phyloP scores from a whole-genome alignment of 2,329 filamentous ascomycete genomes.

The Periconia macrospinosa region DNA sequence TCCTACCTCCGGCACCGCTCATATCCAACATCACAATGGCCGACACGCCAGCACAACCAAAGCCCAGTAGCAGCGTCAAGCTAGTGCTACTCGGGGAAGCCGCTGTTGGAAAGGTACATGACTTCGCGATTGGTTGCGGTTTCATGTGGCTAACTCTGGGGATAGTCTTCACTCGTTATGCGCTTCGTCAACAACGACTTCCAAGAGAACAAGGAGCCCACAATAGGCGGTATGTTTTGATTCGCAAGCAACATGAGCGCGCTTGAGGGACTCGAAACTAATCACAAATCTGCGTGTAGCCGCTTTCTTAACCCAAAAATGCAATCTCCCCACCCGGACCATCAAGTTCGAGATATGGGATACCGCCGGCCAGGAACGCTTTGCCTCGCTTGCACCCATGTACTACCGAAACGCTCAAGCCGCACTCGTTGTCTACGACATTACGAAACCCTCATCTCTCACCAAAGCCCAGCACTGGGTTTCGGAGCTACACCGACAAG shows the following conservation, averaged over 20 bases:
- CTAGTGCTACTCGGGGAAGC: conserved; percentile 96
- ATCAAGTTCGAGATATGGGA: conserved; percentile 81
- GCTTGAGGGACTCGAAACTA: not conserved
- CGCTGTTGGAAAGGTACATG: conserved; percentile 90
- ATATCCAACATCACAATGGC: conserved; percentile 59
- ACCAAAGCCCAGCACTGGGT: conserved; percentile 99
- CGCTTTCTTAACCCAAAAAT: conserved; percentile 98
- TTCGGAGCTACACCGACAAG: conserved; percentile 93
- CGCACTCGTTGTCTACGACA: conserved; percentile 96
- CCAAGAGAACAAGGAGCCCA: conserved; percentile 99
- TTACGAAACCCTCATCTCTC: conserved; percentile 93
- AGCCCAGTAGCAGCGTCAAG: conserved; percentile 99
- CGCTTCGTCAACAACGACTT: conserved; percentile 99
- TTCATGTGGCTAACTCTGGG: conserved; percentile 3
- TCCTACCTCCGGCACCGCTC: conserved; percentile 2
- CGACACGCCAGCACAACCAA: conserved; percentile 70
- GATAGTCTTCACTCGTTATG: conserved; percentile 89
- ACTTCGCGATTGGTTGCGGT: not conserved
- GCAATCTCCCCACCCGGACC: conserved; percentile 87
- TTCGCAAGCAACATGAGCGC: not conserved
- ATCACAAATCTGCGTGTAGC: conserved; percentile 55
- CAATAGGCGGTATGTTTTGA: conserved; percentile 79
- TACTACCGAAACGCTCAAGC: conserved; percentile 99
- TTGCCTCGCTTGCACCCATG: conserved; percentile 95
- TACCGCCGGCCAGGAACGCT: conserved; percentile 95